Evolutionary conservation across 768 basidiomycete genomes (phyloP).

Genomic region (Boletus tylopilopsis): DNA sequence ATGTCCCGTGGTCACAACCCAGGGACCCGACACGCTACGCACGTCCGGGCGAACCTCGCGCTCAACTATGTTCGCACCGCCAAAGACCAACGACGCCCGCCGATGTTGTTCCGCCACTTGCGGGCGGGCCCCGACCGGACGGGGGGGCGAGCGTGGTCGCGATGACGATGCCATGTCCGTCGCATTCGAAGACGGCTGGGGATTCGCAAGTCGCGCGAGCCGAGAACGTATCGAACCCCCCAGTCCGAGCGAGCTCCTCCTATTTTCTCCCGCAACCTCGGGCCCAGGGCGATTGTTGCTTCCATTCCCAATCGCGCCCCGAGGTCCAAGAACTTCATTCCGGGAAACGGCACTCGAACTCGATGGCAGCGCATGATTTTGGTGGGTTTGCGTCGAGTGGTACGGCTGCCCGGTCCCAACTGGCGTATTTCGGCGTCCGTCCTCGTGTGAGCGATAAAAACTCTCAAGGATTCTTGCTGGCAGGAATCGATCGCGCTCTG

Average conservation of each 20-base stretch:
- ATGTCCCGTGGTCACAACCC: slow-evolving; percentile 12
- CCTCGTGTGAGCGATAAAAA: slow-evolving; percentile 22
- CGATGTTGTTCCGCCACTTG: slow-evolving; percentile 16
- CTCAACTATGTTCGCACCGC: slow-evolving; percentile 1
- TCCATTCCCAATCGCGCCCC: slow-evolving; percentile 1
- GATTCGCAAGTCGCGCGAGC: slow-evolving; percentile 21
- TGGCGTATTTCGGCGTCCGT: slow-evolving; percentile 19
- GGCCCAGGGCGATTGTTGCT: slow-evolving; percentile 7
- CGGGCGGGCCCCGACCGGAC: slow-evolving; percentile 24
- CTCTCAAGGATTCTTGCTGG: slow-evolving; percentile 21
- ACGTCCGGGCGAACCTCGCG: slow-evolving; percentile 9
- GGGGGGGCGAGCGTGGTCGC: slow-evolving; percentile 23
- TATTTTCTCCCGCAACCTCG: slow-evolving; percentile 11
- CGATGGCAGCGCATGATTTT: background rate
- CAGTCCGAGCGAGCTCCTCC: slow-evolving; percentile 18
- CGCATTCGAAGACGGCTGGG: slow-evolving; percentile 12
- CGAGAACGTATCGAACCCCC: slow-evolving; percentile 27
- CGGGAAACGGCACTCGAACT: background rate
- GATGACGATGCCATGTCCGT: slow-evolving; percentile 7
- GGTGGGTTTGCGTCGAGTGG: slow-evolving; percentile 3
- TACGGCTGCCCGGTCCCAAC: slow-evolving; percentile 9
- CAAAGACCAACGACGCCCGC: slow-evolving; percentile 9
- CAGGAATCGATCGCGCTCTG: slow-evolving; percentile 24
- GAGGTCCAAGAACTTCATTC: slow-evolving; percentile 7
- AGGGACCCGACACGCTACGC: background rate